Conservation (phyloP, 768 basidiomycete species). For the Daedaleopsis sinensis region DNA sequence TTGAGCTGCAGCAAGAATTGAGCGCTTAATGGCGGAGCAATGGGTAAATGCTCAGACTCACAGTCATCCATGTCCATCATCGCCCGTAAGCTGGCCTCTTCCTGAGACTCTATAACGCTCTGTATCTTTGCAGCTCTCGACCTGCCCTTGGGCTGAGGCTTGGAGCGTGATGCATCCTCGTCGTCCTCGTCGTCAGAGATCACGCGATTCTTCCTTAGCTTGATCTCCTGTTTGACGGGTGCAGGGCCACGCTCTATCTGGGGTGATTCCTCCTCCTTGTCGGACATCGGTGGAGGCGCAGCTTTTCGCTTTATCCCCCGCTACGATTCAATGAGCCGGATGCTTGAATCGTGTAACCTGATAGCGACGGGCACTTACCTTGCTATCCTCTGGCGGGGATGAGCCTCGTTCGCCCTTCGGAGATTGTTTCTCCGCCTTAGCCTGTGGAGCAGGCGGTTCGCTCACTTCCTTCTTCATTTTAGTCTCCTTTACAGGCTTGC, state of each 20-base stretch:
- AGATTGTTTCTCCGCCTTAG: constrained; percentile 21
- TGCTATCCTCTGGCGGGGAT: constrained; percentile 12
- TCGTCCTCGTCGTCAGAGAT: constrained; percentile 69
- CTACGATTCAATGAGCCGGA: constrained; percentile 19
- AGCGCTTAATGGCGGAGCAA: neutral
- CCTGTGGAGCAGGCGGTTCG: constrained; percentile 13
- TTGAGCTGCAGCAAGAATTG: neutral
- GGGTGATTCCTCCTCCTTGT: constrained; percentile 21
- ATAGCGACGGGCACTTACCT: constrained; percentile 9
- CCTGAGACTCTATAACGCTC: constrained; percentile 36
- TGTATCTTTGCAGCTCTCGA: constrained; percentile 35
- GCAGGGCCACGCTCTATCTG: neutral
- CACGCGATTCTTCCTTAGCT: constrained; percentile 50
- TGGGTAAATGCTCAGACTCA: constrained; percentile 25
- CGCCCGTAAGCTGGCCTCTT: constrained; percentile 47
- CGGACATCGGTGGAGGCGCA: constrained; percentile 20
- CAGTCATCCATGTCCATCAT: constrained; percentile 85
- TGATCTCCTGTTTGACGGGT: constrained; percentile 37
- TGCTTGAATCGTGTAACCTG: neutral
- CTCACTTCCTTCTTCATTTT: constrained; percentile 23
- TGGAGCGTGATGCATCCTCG: constrained; percentile 34
- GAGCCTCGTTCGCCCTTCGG: constrained; percentile 11
- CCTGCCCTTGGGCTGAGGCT: constrained; percentile 38
- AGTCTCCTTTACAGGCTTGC: constrained; percentile 12
- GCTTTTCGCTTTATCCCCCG: constrained; percentile 36